Conservation (phyloP, 441 rosid species). For the Viola pubescens region DNA sequence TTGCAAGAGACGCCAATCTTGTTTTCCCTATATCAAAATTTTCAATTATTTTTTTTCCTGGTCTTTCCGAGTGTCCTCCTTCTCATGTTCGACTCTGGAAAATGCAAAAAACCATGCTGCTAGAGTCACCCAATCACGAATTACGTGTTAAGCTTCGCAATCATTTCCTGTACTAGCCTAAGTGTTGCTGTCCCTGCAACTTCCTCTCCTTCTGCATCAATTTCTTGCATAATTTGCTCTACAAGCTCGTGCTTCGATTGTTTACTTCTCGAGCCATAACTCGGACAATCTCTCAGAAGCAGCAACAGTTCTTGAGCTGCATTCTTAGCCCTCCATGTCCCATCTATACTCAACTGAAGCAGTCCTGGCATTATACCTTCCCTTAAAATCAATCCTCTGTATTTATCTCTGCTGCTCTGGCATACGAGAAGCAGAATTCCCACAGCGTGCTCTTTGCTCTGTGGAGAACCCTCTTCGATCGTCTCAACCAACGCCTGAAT, state of each 20-base stretch:
- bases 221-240: constrained; percentile 61
- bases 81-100: neutral
- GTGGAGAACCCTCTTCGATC: constrained; percentile 62
- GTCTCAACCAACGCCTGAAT: constrained; percentile 52
- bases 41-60: too few relatives aligned
- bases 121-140: neutral
- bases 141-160: constrained; percentile 54
- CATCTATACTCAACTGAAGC: constrained; percentile 67
- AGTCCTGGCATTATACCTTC: constrained; percentile 78
- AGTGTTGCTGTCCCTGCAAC: constrained; percentile 39
- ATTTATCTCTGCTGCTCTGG: constrained; percentile 46
- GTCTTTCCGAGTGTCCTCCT: neutral
- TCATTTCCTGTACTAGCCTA: constrained; percentile 63
- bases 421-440: constrained; percentile 50
- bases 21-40: too few relatives aligned
- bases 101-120: neutral
- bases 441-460: constrained; percentile 66
- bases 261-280: constrained; percentile 25
- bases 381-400: constrained; percentile 54
- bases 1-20: too few relatives aligned
- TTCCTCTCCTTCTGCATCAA: constrained; percentile 53
- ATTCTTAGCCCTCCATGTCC: constrained; percentile 51
- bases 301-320: constrained; percentile 53
- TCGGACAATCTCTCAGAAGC: constrained; percentile 44
- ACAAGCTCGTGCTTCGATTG: constrained; percentile 38